These are phyloP conservation scores for Azolla pinnata DNA, from an alignment of 75 land plant genomes.

Conservation along the genomic window DNA sequence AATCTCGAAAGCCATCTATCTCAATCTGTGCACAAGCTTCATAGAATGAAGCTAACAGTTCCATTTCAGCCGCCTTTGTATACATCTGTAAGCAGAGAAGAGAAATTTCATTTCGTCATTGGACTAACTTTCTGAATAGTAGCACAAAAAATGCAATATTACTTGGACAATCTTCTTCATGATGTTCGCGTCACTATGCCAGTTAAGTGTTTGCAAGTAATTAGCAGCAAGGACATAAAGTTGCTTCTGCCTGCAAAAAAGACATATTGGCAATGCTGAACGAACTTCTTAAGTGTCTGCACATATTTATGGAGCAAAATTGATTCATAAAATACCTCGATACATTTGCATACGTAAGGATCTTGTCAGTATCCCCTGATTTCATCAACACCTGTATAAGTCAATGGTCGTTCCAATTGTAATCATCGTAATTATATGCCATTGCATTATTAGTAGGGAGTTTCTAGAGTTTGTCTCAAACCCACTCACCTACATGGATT, in stretches of 20 bases:
- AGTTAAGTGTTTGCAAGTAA: constrained; percentile 31
- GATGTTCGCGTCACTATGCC: constrained; percentile 27
- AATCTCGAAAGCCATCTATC: constrained; percentile 33
- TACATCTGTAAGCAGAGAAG: too few species aligned
- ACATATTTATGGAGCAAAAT: too few species aligned
- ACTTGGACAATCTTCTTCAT: constrained; percentile 34
- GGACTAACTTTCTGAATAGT: not conserved
- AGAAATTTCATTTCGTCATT: not conserved
- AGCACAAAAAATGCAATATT: not conserved
- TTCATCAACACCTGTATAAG: constrained; percentile 23
- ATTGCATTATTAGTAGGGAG: too few species aligned
- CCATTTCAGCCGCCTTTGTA: constrained; percentile 36
- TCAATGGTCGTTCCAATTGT: too few species aligned
- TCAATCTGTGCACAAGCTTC: constrained; percentile 37
- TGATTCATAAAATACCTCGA: constrained; percentile 18
- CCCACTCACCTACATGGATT: too few species aligned
- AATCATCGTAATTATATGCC: too few species aligned
- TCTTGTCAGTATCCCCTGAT: constrained; percentile 36
- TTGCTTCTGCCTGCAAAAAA: constrained; percentile 25
- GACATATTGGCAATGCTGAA: too few species aligned
- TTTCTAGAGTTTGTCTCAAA: too few species aligned
- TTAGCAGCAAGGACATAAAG: constrained; percentile 31
- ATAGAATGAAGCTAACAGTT: constrained; percentile 28
- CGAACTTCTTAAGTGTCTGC: not conserved
- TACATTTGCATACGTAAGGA: constrained; percentile 28